Percentiles rank a stretch among this genome's conserved stretches.
Evolutionary conservation across 2,329 filamentous ascomycete species (phyloP).

Genomic region (Canariomyces notabilis): DNA sequence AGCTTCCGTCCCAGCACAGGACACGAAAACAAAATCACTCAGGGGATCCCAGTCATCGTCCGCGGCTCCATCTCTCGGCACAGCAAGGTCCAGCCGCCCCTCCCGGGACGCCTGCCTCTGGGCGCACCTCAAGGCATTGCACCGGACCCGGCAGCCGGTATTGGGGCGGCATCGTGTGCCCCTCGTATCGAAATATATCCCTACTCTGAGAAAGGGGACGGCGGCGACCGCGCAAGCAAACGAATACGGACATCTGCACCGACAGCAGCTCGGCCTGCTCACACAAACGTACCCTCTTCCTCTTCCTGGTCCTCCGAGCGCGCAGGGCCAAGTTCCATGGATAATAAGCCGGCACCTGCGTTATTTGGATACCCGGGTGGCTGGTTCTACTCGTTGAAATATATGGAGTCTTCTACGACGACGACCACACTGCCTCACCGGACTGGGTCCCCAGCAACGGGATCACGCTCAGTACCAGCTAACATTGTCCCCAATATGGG

Average conservation of each 20-base stretch:
- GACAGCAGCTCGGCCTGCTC: neutral
- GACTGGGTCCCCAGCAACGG: constrained; percentile 4
- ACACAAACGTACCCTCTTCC: neutral
- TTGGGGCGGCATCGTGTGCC: neutral
- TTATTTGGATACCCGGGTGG: constrained; percentile 9
- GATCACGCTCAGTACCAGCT: neutral
- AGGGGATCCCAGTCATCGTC: constrained; percentile 45
- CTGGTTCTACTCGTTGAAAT: constrained; percentile 11
- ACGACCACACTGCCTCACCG: constrained; percentile 9
- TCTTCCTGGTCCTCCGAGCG: neutral
- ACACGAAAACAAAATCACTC: constrained; percentile 29
- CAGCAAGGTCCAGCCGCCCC: constrained; percentile 35
- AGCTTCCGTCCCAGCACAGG: constrained; percentile 18
- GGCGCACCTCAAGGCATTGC: constrained; percentile 28
- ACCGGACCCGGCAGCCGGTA: too few species aligned
- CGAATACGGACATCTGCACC: constrained; percentile 30
- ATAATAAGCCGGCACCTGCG: neutral
- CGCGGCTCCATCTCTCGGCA: constrained; percentile 41
- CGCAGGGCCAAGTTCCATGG: neutral
- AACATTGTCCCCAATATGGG: neutral
- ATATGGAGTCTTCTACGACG: neutral
- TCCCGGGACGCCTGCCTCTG: constrained; percentile 43
- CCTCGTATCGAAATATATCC: neutral
- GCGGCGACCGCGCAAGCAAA: constrained; percentile 27
- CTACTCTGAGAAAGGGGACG: neutral